Evolutionary conservation across 2,329 filamentous ascomycete genomes (phyloP), one percentile per base, ranked within the genome.

Genomic region (Rutstroemia sp.): DNA sequence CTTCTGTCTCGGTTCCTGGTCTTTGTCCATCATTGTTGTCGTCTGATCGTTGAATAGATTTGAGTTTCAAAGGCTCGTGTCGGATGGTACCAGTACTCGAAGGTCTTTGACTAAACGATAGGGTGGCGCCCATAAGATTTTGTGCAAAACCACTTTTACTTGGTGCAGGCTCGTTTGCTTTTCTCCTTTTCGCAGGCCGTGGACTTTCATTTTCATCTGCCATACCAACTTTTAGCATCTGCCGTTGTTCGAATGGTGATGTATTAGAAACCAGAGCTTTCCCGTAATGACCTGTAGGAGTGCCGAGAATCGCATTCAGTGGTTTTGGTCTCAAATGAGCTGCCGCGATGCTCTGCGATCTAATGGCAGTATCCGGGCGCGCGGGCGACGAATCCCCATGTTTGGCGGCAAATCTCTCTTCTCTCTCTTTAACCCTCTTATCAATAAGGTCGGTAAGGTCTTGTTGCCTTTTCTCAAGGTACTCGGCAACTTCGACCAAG

Each of bases 401-500:
- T 64, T 65, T 66, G 18, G 65, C 70, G 14, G 74, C 73, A 53
- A 72, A 74, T 56, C 74, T 73, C 5, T 72, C 71, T 48, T 79
- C 77, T 42, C 76, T 80, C 57, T 85, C 78, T 63, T 80, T 84
- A 9, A 75, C 74, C 57, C 82, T 81, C 71, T 87, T 91, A 60
- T 88, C 85, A 47, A 94, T 73, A 27, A 96, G 71, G 27, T 85
- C 84, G 0, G 87, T 83, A 25, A 96, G 70, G 65, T 96, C 90
- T 51, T 92, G 91, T 63, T 92, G 80, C 2, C 80, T 83, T 37
- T 77, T 80, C 7, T 86, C 88, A n/a, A 88, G 75, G 41, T 79
- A 81, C 57, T 96, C 90, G 23, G 81, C 81, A 2, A 96, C 89
- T 71, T 96, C 85, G 10, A 96, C 87, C 57, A 95, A 78, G 27